Evolutionary conservation across 2,329 filamentous ascomycete species (phyloP).

Genomic region (Pseudopyrenochaeta lycopersici): DNA sequence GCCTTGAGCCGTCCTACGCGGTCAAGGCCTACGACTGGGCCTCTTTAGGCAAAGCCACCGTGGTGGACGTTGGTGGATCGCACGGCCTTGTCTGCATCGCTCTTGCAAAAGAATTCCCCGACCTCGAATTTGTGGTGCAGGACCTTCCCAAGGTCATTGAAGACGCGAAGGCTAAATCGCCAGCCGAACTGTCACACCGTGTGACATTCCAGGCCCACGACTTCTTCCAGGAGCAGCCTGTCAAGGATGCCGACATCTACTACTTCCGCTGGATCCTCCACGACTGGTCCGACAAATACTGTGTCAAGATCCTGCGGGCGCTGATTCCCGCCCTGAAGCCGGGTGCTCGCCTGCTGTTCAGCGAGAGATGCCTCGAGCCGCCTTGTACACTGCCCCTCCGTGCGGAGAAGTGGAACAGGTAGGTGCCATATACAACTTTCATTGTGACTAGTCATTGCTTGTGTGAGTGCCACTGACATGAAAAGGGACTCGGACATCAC

Average conservation of each 20-base stretch:
- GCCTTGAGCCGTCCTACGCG: slow-evolving; percentile 2
- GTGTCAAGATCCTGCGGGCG: slow-evolving; percentile 20
- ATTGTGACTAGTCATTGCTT: too few relatives aligned
- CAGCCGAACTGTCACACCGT: slow-evolving; percentile 6
- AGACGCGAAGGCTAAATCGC: slow-evolving; percentile 5
- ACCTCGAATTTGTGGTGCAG: slow-evolving; percentile 24
- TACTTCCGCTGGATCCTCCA: slow-evolving; percentile 52
- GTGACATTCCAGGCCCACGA: slow-evolving; percentile 27
- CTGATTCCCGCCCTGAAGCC: slow-evolving; percentile 30
- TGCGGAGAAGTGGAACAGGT: slow-evolving; percentile 8
- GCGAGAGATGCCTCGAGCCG: slow-evolving; percentile 13
- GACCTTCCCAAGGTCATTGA: slow-evolving; percentile 23
- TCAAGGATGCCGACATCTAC: slow-evolving; percentile 44
- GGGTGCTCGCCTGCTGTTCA: slow-evolving; percentile 28
- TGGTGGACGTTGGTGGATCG: slow-evolving; percentile 31
- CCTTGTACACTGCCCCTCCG: slow-evolving; percentile 11
- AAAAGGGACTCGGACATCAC: slow-evolving; percentile 54
- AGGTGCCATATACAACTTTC: too few relatives aligned
- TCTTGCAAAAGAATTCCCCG: slow-evolving; percentile 18
- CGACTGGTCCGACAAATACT: slow-evolving; percentile 50
- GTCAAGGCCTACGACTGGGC: slow-evolving; percentile 22
- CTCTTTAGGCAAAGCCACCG: slow-evolving; percentile 17
- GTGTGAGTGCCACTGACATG: too few relatives aligned
- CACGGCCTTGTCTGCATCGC: slow-evolving; percentile 19
- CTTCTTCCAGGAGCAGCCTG: slow-evolving; percentile 28